Percentiles rank a stretch among this genome's conserved stretches.
phyloP scores from a whole-genome alignment of 176 grass and related monocot genomes.

The Hyparrhenia diplandra region DNA sequence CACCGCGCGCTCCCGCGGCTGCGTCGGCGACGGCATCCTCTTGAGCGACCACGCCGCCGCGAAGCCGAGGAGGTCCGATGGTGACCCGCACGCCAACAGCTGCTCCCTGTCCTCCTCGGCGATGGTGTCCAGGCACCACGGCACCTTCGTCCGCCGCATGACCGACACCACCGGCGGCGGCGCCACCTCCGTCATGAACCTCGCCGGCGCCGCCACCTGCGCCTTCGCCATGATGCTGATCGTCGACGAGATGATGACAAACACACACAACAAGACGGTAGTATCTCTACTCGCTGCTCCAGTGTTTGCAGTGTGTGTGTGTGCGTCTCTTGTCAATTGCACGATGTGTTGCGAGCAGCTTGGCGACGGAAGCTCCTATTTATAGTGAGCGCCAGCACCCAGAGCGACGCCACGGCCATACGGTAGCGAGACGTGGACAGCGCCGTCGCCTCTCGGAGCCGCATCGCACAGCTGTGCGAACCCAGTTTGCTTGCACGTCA shows the following conservation, averaged over 20 bases:
- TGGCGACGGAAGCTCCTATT: neutral
- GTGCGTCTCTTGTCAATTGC: neutral
- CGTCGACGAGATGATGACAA: neutral
- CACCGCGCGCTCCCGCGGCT: neutral
- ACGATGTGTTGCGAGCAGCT: neutral
- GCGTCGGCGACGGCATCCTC: neutral
- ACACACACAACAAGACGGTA: neutral
- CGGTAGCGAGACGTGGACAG: neutral
- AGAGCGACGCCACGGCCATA: neutral
- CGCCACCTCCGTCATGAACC: slow-evolving; percentile 64
- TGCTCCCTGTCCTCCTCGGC: slow-evolving; percentile 58
- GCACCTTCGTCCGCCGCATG: slow-evolving; percentile 41
- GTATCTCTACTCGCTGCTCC: neutral
- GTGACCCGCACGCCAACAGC: neutral
- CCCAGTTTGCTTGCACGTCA: neutral
- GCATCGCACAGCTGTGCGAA: slow-evolving; percentile 22
- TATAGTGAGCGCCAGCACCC: neutral
- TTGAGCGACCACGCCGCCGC: neutral
- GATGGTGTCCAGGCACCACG: slow-evolving; percentile 55
- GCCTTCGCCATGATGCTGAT: slow-evolving; percentile 34
- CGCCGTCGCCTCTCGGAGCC: neutral
- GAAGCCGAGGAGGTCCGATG: neutral
- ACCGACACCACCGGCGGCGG: slow-evolving; percentile 48
- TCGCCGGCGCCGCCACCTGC: slow-evolving; percentile 4
- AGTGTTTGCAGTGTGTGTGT: neutral